phyloP scores from a whole-genome alignment of 2,329 filamentous ascomycete species.

The Fusarium coffeatum region DNA sequence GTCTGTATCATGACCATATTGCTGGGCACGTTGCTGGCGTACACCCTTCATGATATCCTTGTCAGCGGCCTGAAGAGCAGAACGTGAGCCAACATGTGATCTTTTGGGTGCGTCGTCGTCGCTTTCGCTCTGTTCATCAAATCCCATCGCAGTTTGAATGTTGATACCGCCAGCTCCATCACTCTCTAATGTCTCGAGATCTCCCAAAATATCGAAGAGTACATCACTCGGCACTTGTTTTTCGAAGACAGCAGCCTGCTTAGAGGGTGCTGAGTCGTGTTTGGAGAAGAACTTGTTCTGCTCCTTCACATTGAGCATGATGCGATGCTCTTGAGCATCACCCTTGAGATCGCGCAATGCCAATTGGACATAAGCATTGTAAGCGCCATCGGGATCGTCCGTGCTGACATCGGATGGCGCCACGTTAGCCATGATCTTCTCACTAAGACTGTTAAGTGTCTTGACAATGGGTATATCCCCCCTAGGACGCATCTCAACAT shows the following conservation, averaged over 20 bases:
- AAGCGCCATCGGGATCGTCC: slow-evolving; percentile 67
- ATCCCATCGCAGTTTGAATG: slow-evolving; percentile 72
- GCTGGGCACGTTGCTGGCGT: slow-evolving; percentile 68
- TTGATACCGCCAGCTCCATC: slow-evolving; percentile 65
- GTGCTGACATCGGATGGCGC: slow-evolving; percentile 78
- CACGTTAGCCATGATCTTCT: slow-evolving; percentile 92
- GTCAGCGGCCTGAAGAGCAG: slow-evolving; percentile 72
- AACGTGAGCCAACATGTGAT: slow-evolving; percentile 75
- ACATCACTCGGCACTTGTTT: slow-evolving; percentile 78
- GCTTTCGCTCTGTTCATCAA: slow-evolving; percentile 76
- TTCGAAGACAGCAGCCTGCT: slow-evolving; percentile 67
- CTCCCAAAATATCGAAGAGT: slow-evolving; percentile 70
- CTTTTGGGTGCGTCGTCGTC: slow-evolving; percentile 68
- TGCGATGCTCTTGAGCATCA: slow-evolving; percentile 77
- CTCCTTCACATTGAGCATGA: slow-evolving; percentile 88
- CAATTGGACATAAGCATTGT: slow-evolving; percentile 81
- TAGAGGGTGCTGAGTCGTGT: slow-evolving; percentile 60
- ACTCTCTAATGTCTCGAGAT: slow-evolving; percentile 65
- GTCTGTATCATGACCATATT: slow-evolving; percentile 63
- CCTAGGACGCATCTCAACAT: slow-evolving; percentile 88
- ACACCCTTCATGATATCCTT: slow-evolving; percentile 75
- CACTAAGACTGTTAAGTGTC: slow-evolving; percentile 88
- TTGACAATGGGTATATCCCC: slow-evolving; percentile 88
- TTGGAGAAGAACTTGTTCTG: slow-evolving; percentile 84
- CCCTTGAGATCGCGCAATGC: slow-evolving; percentile 83